A percentile compares a stretch with the other conserved stretches of the same genome.
phyloP scores from a whole-genome alignment of 2,329 filamentous ascomycete genomes.

The Pseudogymnoascus sp. region DNA sequence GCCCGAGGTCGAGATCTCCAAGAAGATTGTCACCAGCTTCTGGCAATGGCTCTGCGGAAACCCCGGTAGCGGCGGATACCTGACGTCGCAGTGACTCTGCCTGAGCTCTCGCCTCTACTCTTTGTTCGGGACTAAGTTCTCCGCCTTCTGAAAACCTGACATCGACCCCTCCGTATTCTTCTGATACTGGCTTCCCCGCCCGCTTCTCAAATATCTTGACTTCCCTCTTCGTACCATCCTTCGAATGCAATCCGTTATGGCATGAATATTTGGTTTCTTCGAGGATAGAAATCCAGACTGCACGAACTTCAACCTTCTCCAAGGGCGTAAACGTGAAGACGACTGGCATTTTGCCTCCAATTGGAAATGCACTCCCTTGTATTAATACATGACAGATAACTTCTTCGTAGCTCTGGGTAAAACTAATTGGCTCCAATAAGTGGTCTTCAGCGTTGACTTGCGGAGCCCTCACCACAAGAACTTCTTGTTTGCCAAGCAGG shows the following conservation, averaged over 20 bases:
- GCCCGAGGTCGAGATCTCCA: conserved; percentile 48
- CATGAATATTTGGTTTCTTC: conserved; percentile 67
- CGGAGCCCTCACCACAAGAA: conserved; percentile 59
- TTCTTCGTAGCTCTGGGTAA: conserved; percentile 69
- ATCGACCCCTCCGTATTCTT: conserved; percentile 57
- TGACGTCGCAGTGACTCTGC: conserved; percentile 31
- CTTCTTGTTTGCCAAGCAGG: conserved; percentile 56
- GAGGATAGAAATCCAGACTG: conserved; percentile 65
- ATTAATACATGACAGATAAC: conserved; percentile 41
- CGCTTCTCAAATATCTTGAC: conserved; percentile 64
- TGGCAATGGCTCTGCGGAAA: conserved; percentile 28
- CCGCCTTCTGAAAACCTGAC: conserved; percentile 59
- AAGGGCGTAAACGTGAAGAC: conserved; percentile 68
- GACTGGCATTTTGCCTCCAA: conserved; percentile 63
- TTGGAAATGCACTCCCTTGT: conserved; percentile 66
- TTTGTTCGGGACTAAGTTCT: conserved; percentile 48
- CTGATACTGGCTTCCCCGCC: conserved; percentile 53
- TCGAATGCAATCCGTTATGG: conserved; percentile 57
- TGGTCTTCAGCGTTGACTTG: conserved; percentile 63
- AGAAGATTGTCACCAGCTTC: conserved; percentile 49
- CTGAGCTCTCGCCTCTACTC: conserved; percentile 27
- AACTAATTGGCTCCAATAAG: conserved; percentile 66
- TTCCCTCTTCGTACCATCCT: conserved; percentile 58
- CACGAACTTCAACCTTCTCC: conserved; percentile 65
- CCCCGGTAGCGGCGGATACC: conserved; percentile 40